Evolutionary conservation across 2,329 filamentous ascomycete species (phyloP), one percentile per base, ranked within the genome.

Genomic region (Bipolaris sorokiniana): DNA sequence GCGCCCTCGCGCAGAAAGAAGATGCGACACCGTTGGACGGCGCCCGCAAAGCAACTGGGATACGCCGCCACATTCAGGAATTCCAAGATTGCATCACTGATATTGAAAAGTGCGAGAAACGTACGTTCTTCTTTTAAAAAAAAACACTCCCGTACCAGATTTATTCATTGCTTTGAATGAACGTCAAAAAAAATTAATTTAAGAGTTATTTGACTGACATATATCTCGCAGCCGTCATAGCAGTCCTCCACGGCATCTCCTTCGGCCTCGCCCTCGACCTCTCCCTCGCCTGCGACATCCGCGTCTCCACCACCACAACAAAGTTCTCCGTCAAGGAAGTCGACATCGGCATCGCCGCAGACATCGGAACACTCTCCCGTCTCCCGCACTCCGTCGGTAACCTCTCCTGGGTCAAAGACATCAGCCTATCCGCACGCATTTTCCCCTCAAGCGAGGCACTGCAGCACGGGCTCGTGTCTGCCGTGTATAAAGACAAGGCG

Each of bases 41-140:
- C 0, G 89, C 89, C 2, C 84, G 91, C 62, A 85, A 80, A 63
- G 76, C 76, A 22, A 74, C 66, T 51, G 68, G 3, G 76, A 82
- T 64, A 85, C 90, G 65, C 3, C 83, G 87, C 31, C 84, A 91
- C 73, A 88, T 98, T 56, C 77, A 83, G 59, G 87, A 91, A 61
- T 96, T 97, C 75, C 95, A 99, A 77, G 83, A 84, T 49, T 90
- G 88, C 69, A 87, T 99, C 61, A 83, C 83, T 1, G 84, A 87
- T 13, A 80, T 96, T 51, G 94, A 97, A 75, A 87, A 84, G 66
- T 98, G 94, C 77, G 90, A 95, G 78, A 98, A 98, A 79, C 88
- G 42, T 45, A 45, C 26, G 42, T 22, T 22, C 22, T 22, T 22
- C 22, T 5, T 22, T 44, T 18, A 5, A 3, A 3, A 26, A 28